These are phyloP conservation scores for Anthracocystis panici-leucophaei DNA, from an alignment of 1,284 basidiomycete species.

Conservation along the genomic window DNA sequence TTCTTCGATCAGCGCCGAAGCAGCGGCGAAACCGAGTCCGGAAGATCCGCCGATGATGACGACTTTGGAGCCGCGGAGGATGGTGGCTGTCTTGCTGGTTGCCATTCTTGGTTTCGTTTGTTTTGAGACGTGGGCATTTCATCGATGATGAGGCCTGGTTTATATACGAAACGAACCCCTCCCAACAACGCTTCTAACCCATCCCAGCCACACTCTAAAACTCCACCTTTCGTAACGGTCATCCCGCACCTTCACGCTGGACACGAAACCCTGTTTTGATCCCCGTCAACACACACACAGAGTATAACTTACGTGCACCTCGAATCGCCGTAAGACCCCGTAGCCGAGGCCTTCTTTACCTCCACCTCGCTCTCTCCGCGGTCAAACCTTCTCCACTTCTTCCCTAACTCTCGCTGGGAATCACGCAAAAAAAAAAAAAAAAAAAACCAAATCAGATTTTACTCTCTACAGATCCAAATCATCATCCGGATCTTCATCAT, in stretches of 20 bases:
- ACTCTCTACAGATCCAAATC: slow-evolving; percentile 59
- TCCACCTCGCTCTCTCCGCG: too few species aligned
- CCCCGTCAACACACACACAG: too few species aligned
- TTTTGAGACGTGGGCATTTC: neutral
- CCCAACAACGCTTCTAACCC: neutral
- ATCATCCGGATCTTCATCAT: slow-evolving; percentile 67
- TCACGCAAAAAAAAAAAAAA: too few species aligned
- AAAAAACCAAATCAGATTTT: neutral
- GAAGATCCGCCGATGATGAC: slow-evolving; percentile 52
- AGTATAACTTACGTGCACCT: too few species aligned
- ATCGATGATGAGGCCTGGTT: too few species aligned
- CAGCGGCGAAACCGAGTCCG: slow-evolving; percentile 50
- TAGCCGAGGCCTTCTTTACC: too few species aligned
- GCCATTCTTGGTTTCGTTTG: slow-evolving; percentile 10
- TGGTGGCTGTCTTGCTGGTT: slow-evolving; percentile 10
- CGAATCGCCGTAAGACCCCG: too few species aligned
- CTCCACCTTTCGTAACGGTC: neutral
- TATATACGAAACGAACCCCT: too few species aligned
- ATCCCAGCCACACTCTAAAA: too few species aligned
- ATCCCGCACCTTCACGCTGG: neutral
- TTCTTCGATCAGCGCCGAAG: slow-evolving; percentile 50
- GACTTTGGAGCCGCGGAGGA: slow-evolving; percentile 29
- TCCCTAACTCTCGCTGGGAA: too few species aligned
- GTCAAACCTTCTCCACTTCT: too few species aligned
- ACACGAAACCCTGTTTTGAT: too few species aligned